A percentile compares a stretch with the other conserved stretches of the same genome.
phyloP scores from a whole-genome alignment of 225 moss, liverwort and hornwort species.

The Anthoceros angustus region DNA sequence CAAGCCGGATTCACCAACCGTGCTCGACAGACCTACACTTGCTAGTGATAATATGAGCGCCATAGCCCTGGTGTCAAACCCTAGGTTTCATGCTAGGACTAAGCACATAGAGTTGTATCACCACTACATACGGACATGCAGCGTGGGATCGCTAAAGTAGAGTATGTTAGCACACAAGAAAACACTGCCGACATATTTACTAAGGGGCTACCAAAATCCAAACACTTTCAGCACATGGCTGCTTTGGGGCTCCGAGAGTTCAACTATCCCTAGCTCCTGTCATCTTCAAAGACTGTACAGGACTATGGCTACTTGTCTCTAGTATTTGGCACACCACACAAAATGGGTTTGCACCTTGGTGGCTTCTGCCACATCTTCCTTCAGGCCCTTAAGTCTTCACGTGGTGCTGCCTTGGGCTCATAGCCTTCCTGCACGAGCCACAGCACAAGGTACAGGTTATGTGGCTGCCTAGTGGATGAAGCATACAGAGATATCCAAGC shows the following conservation, averaged over 20 bases:
- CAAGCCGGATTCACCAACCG: too few species aligned
- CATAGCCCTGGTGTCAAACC: too few species aligned
- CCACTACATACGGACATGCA: too few species aligned
- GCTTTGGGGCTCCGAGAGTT: background rate
- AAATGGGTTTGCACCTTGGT: background rate
- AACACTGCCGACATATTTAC: background rate
- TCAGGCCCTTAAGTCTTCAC: background rate
- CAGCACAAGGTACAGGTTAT: background rate
- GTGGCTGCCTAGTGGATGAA: background rate
- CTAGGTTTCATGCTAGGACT: too few species aligned
- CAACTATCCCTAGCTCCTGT: background rate
- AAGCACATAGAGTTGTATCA: too few species aligned
- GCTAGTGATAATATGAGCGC: too few species aligned
- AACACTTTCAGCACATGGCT: constrained; percentile 1
- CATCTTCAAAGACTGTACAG: background rate
- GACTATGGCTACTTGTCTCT: background rate
- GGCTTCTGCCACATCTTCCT: background rate
- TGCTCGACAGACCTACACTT: too few species aligned
- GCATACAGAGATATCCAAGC: background rate
- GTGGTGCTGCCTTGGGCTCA: background rate
- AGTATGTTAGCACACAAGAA: background rate
- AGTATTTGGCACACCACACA: background rate
- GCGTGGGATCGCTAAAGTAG: background rate
- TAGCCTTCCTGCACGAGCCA: background rate
- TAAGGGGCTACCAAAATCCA: background rate